Evolutionary conservation across 2,329 filamentous ascomycete species (phyloP).

Genomic region (Aureobasidium sp.): DNA sequence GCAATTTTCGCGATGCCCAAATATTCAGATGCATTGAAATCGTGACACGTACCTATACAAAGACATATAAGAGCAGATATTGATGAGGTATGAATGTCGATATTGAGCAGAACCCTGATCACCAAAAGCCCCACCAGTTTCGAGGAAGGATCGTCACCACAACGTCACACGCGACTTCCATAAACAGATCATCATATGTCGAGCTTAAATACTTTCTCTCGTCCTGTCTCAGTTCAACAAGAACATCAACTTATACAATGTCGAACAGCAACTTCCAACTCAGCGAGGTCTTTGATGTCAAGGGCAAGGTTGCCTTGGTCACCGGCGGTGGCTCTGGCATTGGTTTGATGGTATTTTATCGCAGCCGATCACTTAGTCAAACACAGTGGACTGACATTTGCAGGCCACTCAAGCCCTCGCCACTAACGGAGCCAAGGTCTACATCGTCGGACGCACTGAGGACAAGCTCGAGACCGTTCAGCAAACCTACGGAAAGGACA

Average conservation of each 20-base stretch:
- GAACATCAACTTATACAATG: background rate
- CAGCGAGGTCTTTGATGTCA: constrained; percentile 32
- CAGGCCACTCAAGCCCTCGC: constrained; percentile 30
- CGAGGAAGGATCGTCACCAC: constrained; percentile 6
- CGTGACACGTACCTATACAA: background rate
- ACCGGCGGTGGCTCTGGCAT: constrained; percentile 42
- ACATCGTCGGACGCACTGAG: constrained; percentile 41
- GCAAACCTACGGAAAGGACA: constrained; percentile 36
- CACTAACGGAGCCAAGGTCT: constrained; percentile 36
- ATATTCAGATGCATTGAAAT: background rate
- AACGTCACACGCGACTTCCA: constrained; percentile 6
- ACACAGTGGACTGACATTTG: background rate
- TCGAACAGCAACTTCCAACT: constrained; percentile 24
- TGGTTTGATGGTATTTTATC: constrained; percentile 35
- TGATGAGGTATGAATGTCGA: too few species aligned
- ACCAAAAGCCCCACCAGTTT: background rate
- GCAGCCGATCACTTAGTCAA: background rate
- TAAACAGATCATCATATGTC: background rate
- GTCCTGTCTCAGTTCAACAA: background rate
- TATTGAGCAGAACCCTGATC: too few species aligned
- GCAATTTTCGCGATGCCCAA: background rate
- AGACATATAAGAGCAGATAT: background rate
- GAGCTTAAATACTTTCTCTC: background rate
- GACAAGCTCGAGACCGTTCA: constrained; percentile 42
- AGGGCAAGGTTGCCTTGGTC: constrained; percentile 36